Evolutionary conservation across 257 asterid genomes (phyloP).

Genomic region (Nicotiana undulata): DNA sequence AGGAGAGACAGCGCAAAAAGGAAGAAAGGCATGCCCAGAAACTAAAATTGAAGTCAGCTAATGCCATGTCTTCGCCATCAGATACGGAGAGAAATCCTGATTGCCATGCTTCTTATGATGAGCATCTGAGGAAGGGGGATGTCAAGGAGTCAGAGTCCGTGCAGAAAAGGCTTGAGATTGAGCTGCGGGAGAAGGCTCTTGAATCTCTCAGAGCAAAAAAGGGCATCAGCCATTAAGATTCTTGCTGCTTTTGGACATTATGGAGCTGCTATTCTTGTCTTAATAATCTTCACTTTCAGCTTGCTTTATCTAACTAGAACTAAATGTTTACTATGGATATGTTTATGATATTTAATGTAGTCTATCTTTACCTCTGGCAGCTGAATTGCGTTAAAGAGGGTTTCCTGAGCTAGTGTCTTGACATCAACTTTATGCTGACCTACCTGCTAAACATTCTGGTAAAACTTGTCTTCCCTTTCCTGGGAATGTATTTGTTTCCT

Average conservation of each 20-base stretch:
- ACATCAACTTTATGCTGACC: conserved; percentile 78
- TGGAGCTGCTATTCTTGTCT: conserved; percentile 16
- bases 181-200: conserved; percentile 94
- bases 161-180: conserved; percentile 84
- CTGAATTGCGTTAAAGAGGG: conserved; percentile 75
- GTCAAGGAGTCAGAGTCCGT: conserved; percentile 42
- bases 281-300: conserved; percentile 23
- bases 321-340: conserved; percentile 40
- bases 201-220: conserved; percentile 88
- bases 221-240: conserved; percentile 49
- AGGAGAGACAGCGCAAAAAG: conserved; percentile 59
- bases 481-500: conserved; percentile 37
- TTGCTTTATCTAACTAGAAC: conserved; percentile 32
- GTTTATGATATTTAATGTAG: conserved; percentile 51
- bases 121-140: conserved; percentile 28
- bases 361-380: conserved; percentile 89
- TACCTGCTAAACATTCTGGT: conserved; percentile 84
- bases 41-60: conserved; percentile 50
- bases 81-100: conserved; percentile 34
- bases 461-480: conserved; percentile 49
- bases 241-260: conserved; percentile 26
- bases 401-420: conserved; percentile 83
- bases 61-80: conserved; percentile 40
- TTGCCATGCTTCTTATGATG: conserved; percentile 41
- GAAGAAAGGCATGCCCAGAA: conserved; percentile 60